Conservation (phyloP, 225 moss, liverwort and hornwort genomes). For the Anthoceros angustus region DNA sequence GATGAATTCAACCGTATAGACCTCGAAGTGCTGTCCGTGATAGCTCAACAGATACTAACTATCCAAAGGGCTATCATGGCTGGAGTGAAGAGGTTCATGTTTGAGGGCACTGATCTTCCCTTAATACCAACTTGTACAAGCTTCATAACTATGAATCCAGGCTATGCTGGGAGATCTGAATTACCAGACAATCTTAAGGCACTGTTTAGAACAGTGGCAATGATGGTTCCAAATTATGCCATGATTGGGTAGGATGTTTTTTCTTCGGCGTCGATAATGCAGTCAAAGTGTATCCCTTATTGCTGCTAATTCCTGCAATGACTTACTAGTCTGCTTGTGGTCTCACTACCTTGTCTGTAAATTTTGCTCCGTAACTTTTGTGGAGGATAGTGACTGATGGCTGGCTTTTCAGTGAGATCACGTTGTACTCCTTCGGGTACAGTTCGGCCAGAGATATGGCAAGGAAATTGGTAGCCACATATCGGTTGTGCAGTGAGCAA, state of each 20-base stretch:
- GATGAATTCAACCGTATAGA: constrained; percentile 78
- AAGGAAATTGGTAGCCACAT: constrained; percentile 67
- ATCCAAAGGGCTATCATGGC: constrained; percentile 67
- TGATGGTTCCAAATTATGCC: constrained; percentile 90
- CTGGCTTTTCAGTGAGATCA: constrained; percentile 83
- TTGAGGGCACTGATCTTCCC: constrained; percentile 58
- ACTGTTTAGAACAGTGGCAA: constrained; percentile 63
- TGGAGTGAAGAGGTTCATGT: constrained; percentile 43
- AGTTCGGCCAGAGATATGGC: constrained; percentile 72
- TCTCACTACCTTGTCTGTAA: too few species aligned
- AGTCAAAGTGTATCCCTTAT: too few species aligned
- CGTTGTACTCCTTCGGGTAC: constrained; percentile 73
- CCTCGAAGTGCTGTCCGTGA: constrained; percentile 57
- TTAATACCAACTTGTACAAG: constrained; percentile 48
- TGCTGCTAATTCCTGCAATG: too few species aligned
- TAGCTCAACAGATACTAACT: constrained; percentile 71
- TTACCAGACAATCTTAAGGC: constrained; percentile 73
- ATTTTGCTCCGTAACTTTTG: too few species aligned
- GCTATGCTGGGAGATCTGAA: constrained; percentile 68
- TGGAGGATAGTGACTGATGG: too few species aligned
- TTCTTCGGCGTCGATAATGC: too few species aligned
- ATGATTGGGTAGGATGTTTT: too few species aligned
- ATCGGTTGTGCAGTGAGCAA: constrained; percentile 66
- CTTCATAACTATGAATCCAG: constrained; percentile 84
- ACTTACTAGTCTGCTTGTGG: too few species aligned